Conservation (phyloP, 441 rosid genomes). For the Syzygium syzygioides region DNA sequence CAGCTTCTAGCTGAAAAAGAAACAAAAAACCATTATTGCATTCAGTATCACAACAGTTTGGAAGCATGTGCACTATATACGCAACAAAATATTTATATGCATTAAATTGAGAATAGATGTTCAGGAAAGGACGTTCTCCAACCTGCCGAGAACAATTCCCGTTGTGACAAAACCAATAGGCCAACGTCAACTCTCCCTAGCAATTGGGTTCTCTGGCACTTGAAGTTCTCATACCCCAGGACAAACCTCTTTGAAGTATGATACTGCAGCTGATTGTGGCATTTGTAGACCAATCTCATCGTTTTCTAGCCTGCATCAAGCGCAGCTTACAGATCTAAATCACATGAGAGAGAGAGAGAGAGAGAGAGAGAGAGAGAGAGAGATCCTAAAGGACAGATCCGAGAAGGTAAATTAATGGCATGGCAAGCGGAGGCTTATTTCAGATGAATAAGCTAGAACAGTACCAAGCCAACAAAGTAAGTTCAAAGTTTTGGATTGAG, state of each 20-base stretch:
- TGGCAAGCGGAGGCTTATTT: not conserved
- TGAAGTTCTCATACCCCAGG: conserved; percentile 65
- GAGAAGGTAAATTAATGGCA: not conserved
- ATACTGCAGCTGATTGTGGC: conserved; percentile 43
- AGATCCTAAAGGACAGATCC: conserved; percentile 22
- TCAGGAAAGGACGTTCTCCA: conserved; percentile 11
- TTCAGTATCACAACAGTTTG: not conserved
- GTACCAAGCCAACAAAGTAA: not conserved
- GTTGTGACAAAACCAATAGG: conserved; percentile 88
- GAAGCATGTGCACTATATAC: not conserved
- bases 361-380: not conserved
- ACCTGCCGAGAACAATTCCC: conserved; percentile 87
- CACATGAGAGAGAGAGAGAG: not conserved
- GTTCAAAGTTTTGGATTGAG: not conserved
- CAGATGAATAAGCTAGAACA: not conserved
- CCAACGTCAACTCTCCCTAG: conserved; percentile 45
- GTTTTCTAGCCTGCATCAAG: conserved; percentile 37
- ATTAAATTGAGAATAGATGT: not conserved
- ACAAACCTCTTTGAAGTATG: conserved; percentile 55
- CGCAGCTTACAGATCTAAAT: not conserved
- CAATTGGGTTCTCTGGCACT: conserved; percentile 37
- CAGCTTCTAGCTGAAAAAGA: too few species aligned
- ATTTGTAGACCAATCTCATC: conserved; percentile 38
- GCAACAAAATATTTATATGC: not conserved
- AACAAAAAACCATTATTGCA: not conserved